These are phyloP conservation scores for Plantago rigida DNA, from an alignment of 305 asterid genomes.

Conservation along the genomic window DNA sequence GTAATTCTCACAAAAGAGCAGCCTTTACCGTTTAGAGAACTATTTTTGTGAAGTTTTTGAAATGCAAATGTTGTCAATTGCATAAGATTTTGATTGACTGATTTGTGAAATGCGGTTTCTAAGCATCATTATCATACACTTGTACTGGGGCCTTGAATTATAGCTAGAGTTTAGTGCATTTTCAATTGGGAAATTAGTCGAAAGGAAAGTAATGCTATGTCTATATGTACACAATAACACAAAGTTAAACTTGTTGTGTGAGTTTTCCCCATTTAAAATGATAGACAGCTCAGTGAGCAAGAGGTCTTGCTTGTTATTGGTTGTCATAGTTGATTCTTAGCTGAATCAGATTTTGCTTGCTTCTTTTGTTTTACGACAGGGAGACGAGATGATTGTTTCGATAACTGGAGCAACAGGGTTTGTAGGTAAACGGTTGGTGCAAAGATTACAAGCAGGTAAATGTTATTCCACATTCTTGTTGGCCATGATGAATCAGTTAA, in stretches of 20 bases:
- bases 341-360: not conserved
- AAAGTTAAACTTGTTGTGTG: not conserved
- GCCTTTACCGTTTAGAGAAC: not conserved
- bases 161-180: not conserved
- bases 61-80: slow-evolving; percentile 5
- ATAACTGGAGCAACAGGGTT: slow-evolving; percentile 92
- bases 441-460: slow-evolving; percentile 73
- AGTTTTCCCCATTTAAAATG: not conserved
- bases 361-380: slow-evolving; percentile 34
- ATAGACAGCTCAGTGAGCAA: not conserved
- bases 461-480: slow-evolving; percentile 5
- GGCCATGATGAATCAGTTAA: slow-evolving; percentile 3
- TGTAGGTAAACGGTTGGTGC: slow-evolving; percentile 83
- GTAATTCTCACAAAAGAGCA: slow-evolving; percentile 17
- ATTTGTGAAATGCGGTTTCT: not conserved
- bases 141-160: not conserved
- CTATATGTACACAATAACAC: not conserved
- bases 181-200: not conserved
- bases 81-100: not conserved
- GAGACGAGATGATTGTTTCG: slow-evolving; percentile 65
- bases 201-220: not conserved
- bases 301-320: too few relatives aligned
- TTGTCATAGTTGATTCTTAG: too few relatives aligned
- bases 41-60: not conserved
- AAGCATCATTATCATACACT: too few relatives aligned